phyloP scores from a whole-genome alignment of 1,139 yeast genomes.

The Schwanniomyces etchellsii region DNA sequence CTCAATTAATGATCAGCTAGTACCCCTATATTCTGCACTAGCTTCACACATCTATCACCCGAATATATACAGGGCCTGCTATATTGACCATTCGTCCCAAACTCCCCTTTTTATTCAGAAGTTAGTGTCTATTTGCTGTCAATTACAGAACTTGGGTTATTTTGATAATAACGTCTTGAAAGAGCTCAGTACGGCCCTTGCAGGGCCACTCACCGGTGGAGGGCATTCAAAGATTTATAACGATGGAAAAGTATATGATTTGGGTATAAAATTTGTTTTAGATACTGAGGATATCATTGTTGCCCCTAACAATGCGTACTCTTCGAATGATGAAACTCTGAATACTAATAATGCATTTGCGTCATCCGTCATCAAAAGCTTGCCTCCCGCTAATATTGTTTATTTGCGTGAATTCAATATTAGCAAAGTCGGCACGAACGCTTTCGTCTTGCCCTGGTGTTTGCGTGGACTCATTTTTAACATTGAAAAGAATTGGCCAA shows the following conservation, averaged over 20 bases:
- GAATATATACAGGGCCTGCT: constrained; percentile 81
- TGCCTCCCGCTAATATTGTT: constrained; percentile 43
- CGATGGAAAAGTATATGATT: constrained; percentile 77
- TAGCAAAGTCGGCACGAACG: constrained; percentile 63
- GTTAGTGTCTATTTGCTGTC: constrained; percentile 42
- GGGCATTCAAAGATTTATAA: constrained; percentile 91
- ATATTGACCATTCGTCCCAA: constrained; percentile 62
- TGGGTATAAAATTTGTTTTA: constrained; percentile 68
- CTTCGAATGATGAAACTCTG: constrained; percentile 5
- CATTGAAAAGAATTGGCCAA: constrained; percentile 54
- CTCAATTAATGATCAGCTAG: constrained; percentile 85
- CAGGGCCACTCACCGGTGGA: constrained; percentile 90
- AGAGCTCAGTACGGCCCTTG: constrained; percentile 75
- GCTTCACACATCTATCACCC: constrained; percentile 86
- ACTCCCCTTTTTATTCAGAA: constrained; percentile 44
- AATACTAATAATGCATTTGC: constrained; percentile 11
- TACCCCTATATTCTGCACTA: constrained; percentile 84
- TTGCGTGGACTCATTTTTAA: constrained; percentile 70
- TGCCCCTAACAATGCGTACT: constrained; percentile 8
- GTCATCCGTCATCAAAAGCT: constrained; percentile 10
- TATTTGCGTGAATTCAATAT: constrained; percentile 57
- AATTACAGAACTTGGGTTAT: constrained; percentile 56
- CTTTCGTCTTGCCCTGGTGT: constrained; percentile 89
- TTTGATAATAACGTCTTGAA: constrained; percentile 74
- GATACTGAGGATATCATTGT: constrained; percentile 65